These are phyloP conservation scores for Marasmius tenuissimus DNA, from an alignment of 1,284 basidiomycete genomes.

Conservation along the genomic window DNA sequence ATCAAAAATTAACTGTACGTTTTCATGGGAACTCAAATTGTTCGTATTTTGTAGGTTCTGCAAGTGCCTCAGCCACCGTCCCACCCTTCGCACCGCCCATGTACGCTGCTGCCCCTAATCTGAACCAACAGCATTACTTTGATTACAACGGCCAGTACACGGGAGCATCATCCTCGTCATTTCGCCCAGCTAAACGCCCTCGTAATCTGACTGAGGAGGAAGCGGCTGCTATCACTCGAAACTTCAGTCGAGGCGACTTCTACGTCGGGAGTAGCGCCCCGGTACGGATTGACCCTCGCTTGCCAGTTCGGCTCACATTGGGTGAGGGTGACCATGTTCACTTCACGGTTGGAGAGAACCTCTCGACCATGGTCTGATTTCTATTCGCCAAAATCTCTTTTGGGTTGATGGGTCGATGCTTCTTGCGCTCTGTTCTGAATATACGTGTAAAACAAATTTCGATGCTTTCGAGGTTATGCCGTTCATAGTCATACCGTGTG, in stretches of 20 bases:
- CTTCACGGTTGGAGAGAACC: slow-evolving; percentile 65
- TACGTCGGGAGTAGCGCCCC: slow-evolving; percentile 75
- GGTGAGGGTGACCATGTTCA: slow-evolving; percentile 80
- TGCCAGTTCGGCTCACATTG: slow-evolving; percentile 72
- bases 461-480: too few relatives aligned
- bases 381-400: too few relatives aligned
- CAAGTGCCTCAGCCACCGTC: slow-evolving; percentile 15
- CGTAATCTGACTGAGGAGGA: slow-evolving; percentile 77
- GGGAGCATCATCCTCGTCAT: slow-evolving; percentile 66
- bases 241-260: slow-evolving; percentile 75
- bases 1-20: too few relatives aligned
- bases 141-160: slow-evolving; percentile 71
- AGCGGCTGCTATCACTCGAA: slow-evolving; percentile 75
- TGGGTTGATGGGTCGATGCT: too few relatives aligned
- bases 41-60: background rate
- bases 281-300: slow-evolving; percentile 73
- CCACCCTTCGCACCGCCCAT: slow-evolving; percentile 42
- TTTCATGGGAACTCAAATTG: too few relatives aligned
- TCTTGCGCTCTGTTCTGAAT: too few relatives aligned
- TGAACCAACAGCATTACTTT: slow-evolving; percentile 71
- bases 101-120: slow-evolving; percentile 48
- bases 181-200: slow-evolving; percentile 72
- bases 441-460: too few relatives aligned
- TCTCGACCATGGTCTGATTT: background rate
- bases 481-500: too few relatives aligned